These are phyloP conservation scores for Silene coronaria DNA, from an alignment of 179 eudicot genomes.

Conservation along the genomic window DNA sequence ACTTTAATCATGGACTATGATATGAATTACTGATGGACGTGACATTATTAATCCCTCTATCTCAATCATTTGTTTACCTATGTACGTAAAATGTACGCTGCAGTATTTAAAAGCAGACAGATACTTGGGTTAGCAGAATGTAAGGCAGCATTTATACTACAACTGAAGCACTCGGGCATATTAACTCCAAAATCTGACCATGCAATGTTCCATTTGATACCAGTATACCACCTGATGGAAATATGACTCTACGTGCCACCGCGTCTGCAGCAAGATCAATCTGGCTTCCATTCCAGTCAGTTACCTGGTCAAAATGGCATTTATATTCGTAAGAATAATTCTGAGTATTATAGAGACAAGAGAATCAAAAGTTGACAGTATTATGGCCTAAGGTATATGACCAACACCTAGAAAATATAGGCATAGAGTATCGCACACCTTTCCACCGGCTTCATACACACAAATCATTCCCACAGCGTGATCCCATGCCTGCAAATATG, in stretches of 20 bases:
- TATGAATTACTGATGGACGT: too few species aligned
- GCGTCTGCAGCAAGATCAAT: conserved; percentile 73
- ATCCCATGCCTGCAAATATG: conserved; percentile 67
- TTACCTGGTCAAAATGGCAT: conserved; percentile 44
- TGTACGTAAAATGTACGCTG: background rate
- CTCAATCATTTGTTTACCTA: too few species aligned
- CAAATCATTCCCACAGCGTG: conserved; percentile 93
- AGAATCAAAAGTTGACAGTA: background rate
- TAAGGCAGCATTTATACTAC: conserved; percentile 21
- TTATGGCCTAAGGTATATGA: conserved; percentile 2
- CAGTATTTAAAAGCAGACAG: conserved; percentile 2
- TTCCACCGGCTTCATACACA: conserved; percentile 92
- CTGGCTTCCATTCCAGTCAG: conserved; percentile 70
- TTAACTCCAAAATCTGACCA: conserved; percentile 44
- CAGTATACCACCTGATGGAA: conserved; percentile 76
- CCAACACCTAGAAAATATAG: background rate
- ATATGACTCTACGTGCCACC: conserved; percentile 51
- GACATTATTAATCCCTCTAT: too few species aligned
- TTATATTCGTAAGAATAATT: background rate
- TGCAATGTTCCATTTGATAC: conserved; percentile 63
- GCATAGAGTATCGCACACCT: conserved; percentile 39
- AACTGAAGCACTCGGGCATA: conserved; percentile 44
- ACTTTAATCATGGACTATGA: too few species aligned
- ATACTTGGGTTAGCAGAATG: conserved; percentile 18
- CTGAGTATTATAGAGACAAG: background rate